Evolutionary conservation across 345 rosid genomes (phyloP), one percentile per base, ranked within the genome.

Genomic region (Bruguiera sexangula): DNA sequence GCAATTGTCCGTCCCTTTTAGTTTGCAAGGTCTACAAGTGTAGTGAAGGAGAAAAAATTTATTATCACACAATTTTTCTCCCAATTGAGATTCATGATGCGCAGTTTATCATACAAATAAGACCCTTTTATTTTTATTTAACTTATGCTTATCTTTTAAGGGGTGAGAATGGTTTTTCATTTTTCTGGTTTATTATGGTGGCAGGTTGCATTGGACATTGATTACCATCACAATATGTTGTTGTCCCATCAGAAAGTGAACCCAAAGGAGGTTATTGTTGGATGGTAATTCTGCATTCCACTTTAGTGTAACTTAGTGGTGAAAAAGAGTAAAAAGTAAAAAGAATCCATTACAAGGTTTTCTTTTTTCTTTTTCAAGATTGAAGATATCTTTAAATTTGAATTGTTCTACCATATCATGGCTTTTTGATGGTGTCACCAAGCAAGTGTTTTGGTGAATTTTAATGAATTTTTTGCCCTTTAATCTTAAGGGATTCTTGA

Each of bases 121-220:
- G 13, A 13, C 11, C 18, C 50, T 15, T 43, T 1, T 11, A 43
- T 43, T 43, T 3, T 43, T 43, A 4, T 43, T 13, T 4, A 13
- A 43, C 0, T 2, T 43, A 43, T 15, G 5, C 19, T 43, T 43
- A 43, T 43, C 2, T 43, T 43, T 43, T 13, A 43, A 43, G 50
- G 18, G 15, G 9, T 54, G 27, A n/a, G 19, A 6, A 27, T 57
- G 10, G 9, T 30, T 10, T 21, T 3, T 39, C 18, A 29, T 6
- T 13, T 31, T 27, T 75, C 5, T 43, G 50, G 51, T 27, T 60
- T 56, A 24, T 0, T 24, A 43, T 72, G 62, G 56, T 39, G 80
- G 80, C 81, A 90, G 99, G 98, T 92, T 76, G 98, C 97, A 19
- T 80, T 95, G 83, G 98, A 92, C 82, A 90, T 95, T 11, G 99